These are phyloP conservation scores for Porodaedalea pini DNA, from an alignment of 1,284 basidiomycete genomes.

Conservation along the genomic window DNA sequence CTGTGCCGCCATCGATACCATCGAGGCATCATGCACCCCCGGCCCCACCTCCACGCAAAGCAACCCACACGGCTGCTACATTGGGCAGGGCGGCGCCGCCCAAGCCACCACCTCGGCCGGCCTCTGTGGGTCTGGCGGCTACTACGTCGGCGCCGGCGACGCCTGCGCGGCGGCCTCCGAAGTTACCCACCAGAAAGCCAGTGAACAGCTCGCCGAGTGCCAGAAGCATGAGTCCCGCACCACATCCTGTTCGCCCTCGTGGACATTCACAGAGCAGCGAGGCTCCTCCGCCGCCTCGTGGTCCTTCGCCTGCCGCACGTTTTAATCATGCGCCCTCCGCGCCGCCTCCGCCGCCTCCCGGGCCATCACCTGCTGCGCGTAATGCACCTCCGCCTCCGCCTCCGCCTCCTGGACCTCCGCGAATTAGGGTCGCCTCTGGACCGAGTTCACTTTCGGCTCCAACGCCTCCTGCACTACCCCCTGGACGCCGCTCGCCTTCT, in stretches of 20 bases:
- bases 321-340: conserved; percentile 14
- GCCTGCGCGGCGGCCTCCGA: conserved; percentile 30
- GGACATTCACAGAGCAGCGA: conserved; percentile 21
- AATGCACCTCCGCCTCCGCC: conserved; percentile 27
- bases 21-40: conserved; percentile 29
- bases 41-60: conserved; percentile 21
- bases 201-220: conserved; percentile 32
- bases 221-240: conserved; percentile 35
- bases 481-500: conserved; percentile 24
- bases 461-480: conserved; percentile 24
- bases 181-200: conserved; percentile 30
- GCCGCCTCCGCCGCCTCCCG: conserved; percentile 34
- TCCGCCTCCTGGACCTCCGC: conserved; percentile 17
- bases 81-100: conserved; percentile 24
- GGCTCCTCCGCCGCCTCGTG: conserved; percentile 30
- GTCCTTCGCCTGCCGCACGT: conserved; percentile 21
- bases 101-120: conserved; percentile 34
- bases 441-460: conserved; percentile 4
- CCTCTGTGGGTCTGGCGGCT: conserved; percentile 25
- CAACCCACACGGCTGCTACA: conserved; percentile 22
- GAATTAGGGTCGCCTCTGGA: conserved; percentile 16
- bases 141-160: conserved; percentile 20
- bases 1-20: conserved; percentile 31
- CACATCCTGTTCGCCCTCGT: conserved; percentile 17
- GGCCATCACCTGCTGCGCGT: conserved; percentile 31